Conservation (phyloP, 495 filamentous ascomycete genomes). For the Podospora pseudopauciseta region DNA sequence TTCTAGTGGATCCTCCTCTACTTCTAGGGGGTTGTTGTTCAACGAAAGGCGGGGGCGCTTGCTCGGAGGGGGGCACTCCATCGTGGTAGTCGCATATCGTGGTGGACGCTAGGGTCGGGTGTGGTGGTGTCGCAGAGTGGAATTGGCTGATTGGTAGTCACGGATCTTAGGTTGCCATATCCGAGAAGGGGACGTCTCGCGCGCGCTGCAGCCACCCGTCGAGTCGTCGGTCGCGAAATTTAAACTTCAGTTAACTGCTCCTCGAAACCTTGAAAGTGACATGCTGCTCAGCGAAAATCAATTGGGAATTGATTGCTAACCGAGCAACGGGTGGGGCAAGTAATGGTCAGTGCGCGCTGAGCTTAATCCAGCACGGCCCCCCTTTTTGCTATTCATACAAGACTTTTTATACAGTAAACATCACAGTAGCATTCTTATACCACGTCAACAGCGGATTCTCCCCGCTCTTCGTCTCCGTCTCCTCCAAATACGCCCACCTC, state of each 20-base stretch:
- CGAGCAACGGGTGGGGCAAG: not conserved
- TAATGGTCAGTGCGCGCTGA: not conserved
- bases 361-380: not conserved
- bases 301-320: not conserved
- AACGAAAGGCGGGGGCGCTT: slow-evolving; percentile 53
- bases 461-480: slow-evolving; percentile 80
- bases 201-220: too few species aligned
- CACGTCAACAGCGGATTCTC: slow-evolving; percentile 91
- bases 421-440: slow-evolving; percentile 91
- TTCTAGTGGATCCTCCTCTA: slow-evolving; percentile 38
- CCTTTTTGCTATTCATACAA: slow-evolving; percentile 3
- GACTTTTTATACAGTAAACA: slow-evolving; percentile 65
- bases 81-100: slow-evolving; percentile 24
- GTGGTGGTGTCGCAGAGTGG: not conserved
- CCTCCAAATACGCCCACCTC: slow-evolving; percentile 84
- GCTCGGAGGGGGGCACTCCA: slow-evolving; percentile 48
- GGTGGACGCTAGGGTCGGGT: not conserved
- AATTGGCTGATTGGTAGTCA: not conserved
- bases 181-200: too few species aligned
- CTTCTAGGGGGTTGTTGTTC: slow-evolving; percentile 26
- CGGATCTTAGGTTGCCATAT: too few species aligned
- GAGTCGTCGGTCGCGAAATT: too few species aligned
- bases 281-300: not conserved
- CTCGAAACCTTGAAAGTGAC: too few species aligned
- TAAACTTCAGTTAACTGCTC: too few species aligned